Percentiles rank a stretch among this genome's conserved stretches.
These are phyloP conservation scores for Sphagnum magellanicum DNA, from an alignment of 228 moss, liverwort and hornwort genomes.

Conservation along the genomic window DNA sequence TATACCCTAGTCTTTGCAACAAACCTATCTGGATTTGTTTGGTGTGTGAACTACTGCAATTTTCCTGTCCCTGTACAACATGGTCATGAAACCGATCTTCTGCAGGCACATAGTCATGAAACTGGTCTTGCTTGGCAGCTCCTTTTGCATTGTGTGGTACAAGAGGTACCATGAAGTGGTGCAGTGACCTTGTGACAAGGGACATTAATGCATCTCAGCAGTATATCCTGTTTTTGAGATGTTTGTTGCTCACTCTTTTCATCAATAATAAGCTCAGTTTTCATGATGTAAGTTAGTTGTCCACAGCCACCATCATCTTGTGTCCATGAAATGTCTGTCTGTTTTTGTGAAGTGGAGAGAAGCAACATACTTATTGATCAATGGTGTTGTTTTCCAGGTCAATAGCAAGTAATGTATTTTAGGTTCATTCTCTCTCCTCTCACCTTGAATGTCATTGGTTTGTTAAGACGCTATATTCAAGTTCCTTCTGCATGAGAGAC, in stretches of 20 bases:
- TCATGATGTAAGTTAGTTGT: constrained; percentile 23
- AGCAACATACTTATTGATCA: too few relatives aligned
- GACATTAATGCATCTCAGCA: constrained; percentile 69
- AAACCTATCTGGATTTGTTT: constrained; percentile 83
- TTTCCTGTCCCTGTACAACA: constrained; percentile 78
- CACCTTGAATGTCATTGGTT: too few relatives aligned
- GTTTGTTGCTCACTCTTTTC: constrained; percentile 56
- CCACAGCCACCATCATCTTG: too few relatives aligned
- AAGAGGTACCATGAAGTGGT: constrained; percentile 77
- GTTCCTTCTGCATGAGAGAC: too few relatives aligned
- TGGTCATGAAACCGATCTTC: constrained; percentile 27
- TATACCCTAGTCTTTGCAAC: constrained; percentile 73
- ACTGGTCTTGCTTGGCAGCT: constrained; percentile 77
- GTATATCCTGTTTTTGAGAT: constrained; percentile 51
- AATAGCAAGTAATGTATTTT: too few relatives aligned
- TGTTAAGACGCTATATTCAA: too few relatives aligned
- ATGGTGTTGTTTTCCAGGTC: too few relatives aligned
- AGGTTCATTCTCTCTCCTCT: too few relatives aligned
- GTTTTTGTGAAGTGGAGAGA: too few relatives aligned
- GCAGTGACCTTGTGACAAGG: constrained; percentile 70
- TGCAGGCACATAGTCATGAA: constrained; percentile 11
- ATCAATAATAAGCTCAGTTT: constrained; percentile 49
- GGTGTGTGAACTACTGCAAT: neutral
- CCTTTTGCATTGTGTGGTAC: constrained; percentile 85
- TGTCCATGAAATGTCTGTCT: too few relatives aligned